Evolutionary conservation across 768 basidiomycete genomes (phyloP), one percentile per base, ranked within the genome.

Genomic region (Suillus sp.): DNA sequence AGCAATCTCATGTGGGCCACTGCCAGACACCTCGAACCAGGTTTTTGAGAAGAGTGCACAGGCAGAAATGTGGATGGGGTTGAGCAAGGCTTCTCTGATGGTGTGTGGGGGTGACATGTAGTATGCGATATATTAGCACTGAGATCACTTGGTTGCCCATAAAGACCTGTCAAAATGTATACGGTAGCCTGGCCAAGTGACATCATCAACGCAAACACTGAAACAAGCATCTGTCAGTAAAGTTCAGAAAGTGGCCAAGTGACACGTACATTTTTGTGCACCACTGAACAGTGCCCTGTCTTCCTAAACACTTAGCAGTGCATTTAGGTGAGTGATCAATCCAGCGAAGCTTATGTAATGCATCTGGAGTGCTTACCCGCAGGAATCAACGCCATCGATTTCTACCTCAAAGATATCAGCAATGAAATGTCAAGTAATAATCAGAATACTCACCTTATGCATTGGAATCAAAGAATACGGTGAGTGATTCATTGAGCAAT

Each of bases 61-160:
- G 18, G 95, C 94, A 38, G 90, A 86, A 64, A 96, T 84, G 80
- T 99, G 97, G 71, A 99, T 87, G 1, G 97, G 97, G 77, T 99
- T 97, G 56, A 93, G 78, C 65, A 99, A 80, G 9, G 91, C 93
- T 57, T 91, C 90, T 65, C 84, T 90, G 75, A 98, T 81, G 22
- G 94, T 97, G 74, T 93, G 95, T n/a, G 96, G 96, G 0, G 97
- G 91, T 0, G 95, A 96, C 82, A 99, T 99, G 81, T 98, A 99
- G 81, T 99, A 99, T 4, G 91, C 91, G 70, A 99, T 87, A n/a
- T n/a, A 53, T 96, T n/a, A n/a, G n/a, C n/a, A n/a, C n/a, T n/a
- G n/a, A n/a, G n/a, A n/a, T n/a, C n/a, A n/a, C n/a, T n/a, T 96
- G 13, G 97, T 69, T 91, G 93, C 55, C 97, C 96, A 73, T 99